Conservation (phyloP, 2,329 filamentous ascomycete species). For the Tolypocladium pustulatum region DNA sequence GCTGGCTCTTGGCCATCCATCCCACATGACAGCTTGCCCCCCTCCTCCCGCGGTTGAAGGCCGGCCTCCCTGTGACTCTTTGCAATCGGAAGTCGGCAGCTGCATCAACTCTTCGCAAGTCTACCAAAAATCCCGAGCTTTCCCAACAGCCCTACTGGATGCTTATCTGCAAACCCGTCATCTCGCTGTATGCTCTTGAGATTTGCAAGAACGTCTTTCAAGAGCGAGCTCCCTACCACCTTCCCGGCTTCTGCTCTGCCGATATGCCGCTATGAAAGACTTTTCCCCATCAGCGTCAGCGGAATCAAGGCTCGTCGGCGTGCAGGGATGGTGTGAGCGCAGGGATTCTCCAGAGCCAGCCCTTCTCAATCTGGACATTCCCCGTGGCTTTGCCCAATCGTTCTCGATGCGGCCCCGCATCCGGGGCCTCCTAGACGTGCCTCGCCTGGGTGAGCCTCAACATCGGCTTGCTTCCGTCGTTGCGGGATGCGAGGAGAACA, state of each 20-base stretch:
- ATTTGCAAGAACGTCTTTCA: background rate
- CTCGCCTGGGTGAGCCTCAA: background rate
- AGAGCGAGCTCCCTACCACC: background rate
- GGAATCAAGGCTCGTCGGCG: background rate
- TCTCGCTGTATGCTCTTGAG: background rate
- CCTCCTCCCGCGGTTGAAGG: background rate
- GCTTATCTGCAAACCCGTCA: too few relatives aligned
- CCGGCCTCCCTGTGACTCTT: background rate
- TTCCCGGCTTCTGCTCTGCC: background rate
- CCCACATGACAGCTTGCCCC: background rate
- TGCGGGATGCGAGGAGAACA: background rate
- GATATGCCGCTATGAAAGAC: background rate
- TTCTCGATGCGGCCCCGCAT: background rate
- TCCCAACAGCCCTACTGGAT: too few relatives aligned
- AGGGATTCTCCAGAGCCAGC: background rate
- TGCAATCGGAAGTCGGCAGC: background rate
- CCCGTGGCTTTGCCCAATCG: background rate
- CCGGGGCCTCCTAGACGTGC: background rate
- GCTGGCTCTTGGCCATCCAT: background rate
- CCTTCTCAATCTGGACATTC: background rate
- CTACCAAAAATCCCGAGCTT: background rate
- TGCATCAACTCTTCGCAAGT: background rate
- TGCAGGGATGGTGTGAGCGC: background rate
- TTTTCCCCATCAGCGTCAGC: background rate
- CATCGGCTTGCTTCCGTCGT: background rate